Conservation (phyloP, 1,139 yeast genomes). For the Taphrina confusa region DNA sequence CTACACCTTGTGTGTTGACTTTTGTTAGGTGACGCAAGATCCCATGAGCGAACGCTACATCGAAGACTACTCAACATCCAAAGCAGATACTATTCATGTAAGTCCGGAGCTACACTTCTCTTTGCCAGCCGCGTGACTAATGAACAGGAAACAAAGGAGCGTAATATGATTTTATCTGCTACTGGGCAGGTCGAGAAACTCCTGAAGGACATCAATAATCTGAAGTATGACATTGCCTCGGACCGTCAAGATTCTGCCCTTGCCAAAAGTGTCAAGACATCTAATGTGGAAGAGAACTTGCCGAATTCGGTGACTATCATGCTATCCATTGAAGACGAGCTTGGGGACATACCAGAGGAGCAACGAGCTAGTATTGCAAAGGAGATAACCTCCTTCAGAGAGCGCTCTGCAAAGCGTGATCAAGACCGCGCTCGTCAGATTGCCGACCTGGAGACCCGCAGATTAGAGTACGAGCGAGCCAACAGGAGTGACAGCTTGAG, state of each 20-base stretch:
- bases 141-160: conserved; percentile 25
- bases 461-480: conserved; percentile 32
- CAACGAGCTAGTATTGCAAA: conserved; percentile 43
- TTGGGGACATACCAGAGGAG: conserved; percentile 42
- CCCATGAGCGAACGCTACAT: conserved; percentile 11
- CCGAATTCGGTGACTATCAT: conserved; percentile 28
- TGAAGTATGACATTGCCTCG: conserved; percentile 1
- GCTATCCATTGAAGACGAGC: conserved; percentile 40
- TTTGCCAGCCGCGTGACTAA: not conserved
- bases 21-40: conserved; percentile 6
- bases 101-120: not conserved
- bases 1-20: no score
- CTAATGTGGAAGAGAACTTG: not conserved
- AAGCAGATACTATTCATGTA: not conserved
- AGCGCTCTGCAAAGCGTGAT: conserved; percentile 43
- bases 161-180: conserved; percentile 3
- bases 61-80: conserved; percentile 7
- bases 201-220: conserved; percentile 15
- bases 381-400: conserved; percentile 46
- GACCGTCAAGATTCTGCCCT: conserved; percentile 6
- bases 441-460: conserved; percentile 40
- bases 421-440: conserved; percentile 41
- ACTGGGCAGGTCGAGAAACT: conserved; percentile 12
- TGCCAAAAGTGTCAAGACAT: not conserved
- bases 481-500: not conserved